Base-by-base conservation (phyloP, 1,139 yeast genomes). In the Pichia sp. region DNA sequence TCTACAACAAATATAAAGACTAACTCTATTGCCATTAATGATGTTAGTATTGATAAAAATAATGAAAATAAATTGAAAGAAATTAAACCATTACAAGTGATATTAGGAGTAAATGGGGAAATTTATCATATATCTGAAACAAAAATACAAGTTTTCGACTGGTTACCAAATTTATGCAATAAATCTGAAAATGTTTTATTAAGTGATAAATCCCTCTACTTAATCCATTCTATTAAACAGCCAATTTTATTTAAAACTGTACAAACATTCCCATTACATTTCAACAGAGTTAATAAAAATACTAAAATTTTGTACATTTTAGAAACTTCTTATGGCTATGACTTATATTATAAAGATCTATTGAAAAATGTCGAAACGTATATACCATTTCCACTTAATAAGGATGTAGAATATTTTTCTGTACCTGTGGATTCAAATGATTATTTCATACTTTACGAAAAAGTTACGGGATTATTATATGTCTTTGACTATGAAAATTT, bases 371-470 rank as follows among this genome's bases (percentile, higher is more conserved):
- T n/a, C 25, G 35, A 31, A 4, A 7, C 7, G 7, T 28, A 34
- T 18, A 29, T 35, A 26, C 25, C 34, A 3, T 47, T 40, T 26
- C 10, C 31, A 28, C 5, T 33, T 3, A 18, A 45, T 7, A 2
- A 35, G 5, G 26, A 35, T 28, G 27, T 30, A 2, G 46, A 47
- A 9, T 32, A 39, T 32, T 10, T 28, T 34, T 10, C 46, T 43
- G 29, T 44, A 42, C 36, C 45, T 47, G 30, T 48, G 5, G 51
- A 44, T 29, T 56, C 61, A 2, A 27, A 40, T 4, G 34, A 49
- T 2, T 58, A 42, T 44, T 54, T 56, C 38, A 50, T 53, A 2
- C 37, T 59, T n/a, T 47, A 52, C 5, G 51, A 55, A 46, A 55
- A 56, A 40, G 28, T 45, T 7, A 44, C 45, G 3, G 58, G 61